Conservation (phyloP, 495 filamentous ascomycete species). For the Podospora didyma region DNA sequence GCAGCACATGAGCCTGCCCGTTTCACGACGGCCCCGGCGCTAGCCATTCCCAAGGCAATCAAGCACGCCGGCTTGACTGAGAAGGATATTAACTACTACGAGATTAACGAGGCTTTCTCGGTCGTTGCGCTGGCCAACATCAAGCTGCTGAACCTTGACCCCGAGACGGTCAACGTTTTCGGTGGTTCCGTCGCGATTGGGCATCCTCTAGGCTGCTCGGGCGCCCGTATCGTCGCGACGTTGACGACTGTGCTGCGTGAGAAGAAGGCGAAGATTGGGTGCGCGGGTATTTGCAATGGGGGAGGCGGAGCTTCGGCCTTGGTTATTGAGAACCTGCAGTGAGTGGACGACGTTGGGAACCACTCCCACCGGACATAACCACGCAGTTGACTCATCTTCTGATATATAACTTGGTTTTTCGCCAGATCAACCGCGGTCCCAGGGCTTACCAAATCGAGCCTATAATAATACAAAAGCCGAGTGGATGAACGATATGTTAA, state of each 20-base stretch:
- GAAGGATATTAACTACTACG: conserved; percentile 80
- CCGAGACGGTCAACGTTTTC: conserved; percentile 91
- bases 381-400: conserved; percentile 9
- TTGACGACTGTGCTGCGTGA: conserved; percentile 83
- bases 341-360: conserved; percentile 18
- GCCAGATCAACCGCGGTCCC: conserved; percentile 17
- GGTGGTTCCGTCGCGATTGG: conserved; percentile 95
- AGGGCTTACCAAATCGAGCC: conserved; percentile 17
- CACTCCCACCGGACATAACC: not conserved
- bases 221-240: conserved; percentile 90
- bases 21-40: conserved; percentile 92
- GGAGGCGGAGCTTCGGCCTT: conserved; percentile 91
- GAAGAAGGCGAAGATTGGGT: conserved; percentile 88
- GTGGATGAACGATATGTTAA: not conserved
- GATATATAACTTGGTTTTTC: conserved; percentile 10
- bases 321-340: conserved; percentile 70
- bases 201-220: conserved; percentile 89
- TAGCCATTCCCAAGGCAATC: conserved; percentile 94
- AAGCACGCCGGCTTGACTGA: conserved; percentile 79
- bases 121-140: conserved; percentile 95
- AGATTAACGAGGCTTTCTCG: conserved; percentile 99
- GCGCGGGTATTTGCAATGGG: conserved; percentile 95
- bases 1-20: conserved; percentile 84
- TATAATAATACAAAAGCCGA: conserved; percentile 14
- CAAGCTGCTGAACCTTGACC: conserved; percentile 73